Evolutionary conservation across 495 filamentous ascomycete genomes (phyloP), one percentile per base, ranked within the genome.

Genomic region (Neurospora tetrasperma): DNA sequence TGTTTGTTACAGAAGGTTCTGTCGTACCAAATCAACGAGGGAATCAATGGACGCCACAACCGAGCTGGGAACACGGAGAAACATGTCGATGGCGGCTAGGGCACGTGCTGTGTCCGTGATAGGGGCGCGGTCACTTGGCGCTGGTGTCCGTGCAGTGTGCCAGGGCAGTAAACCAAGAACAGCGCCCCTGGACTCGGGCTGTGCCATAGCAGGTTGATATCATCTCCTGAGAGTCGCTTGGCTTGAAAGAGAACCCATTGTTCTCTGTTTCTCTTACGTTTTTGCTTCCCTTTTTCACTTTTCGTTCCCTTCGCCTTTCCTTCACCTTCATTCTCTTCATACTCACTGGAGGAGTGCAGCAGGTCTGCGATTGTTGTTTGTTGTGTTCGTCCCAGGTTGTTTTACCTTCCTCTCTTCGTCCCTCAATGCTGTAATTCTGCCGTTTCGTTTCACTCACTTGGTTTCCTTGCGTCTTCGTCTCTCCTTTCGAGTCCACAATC

Each of bases 311-410:
- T 42, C 71, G 68, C 40, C 42, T 31, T 69, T 18, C 39, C 10
- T 38, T 16, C 44, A 71, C 48, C 31, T 42, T 70, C 44, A n/a
- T 73, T 42, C 35, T 44, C 40, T 35, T 68, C 35, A 18, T 48
- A 31, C 31, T 69, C n/a, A 11, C 40, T 27, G 31, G 68, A 72
- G 35, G n/a, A 72, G 46, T 70, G 74, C 75, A 73, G 72, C 74
- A 72, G 73, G 74, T 73, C 75, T 74, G 71, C 73, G 40, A 54
- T 74, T 43, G 66, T 39, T 70, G 70, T 70, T 69, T 70, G 70
- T 66, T 66, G 42, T 48, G 42, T 68, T 73, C 1, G 20, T 31
- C 2, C 27, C 27, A 31, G 27, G 27, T 6, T 71, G 46, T 72
- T 31, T 69, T 59, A 35, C 71, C 11, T 70, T 68, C 27, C 27